A percentile compares a stretch with the other conserved stretches of the same genome.
Evolutionary conservation across 2,329 filamentous ascomycete genomes (phyloP).

Genomic region (Tolypocladium inflatum): DNA sequence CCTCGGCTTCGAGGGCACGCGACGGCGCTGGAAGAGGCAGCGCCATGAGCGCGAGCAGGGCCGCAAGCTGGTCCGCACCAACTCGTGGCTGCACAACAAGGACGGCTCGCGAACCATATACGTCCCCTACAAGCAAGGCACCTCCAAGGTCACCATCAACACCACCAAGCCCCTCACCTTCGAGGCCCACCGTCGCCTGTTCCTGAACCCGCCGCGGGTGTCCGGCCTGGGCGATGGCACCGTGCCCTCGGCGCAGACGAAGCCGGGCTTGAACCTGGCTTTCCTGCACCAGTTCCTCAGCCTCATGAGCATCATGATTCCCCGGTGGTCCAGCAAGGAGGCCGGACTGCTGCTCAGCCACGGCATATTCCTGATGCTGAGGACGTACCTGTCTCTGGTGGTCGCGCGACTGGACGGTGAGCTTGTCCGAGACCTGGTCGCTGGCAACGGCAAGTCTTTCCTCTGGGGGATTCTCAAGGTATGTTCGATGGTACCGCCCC

Average conservation of each 20-base stretch:
- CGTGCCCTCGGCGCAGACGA: conserved; percentile 81
- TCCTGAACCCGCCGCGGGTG: conserved; percentile 81
- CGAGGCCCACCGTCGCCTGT: conserved; percentile 87
- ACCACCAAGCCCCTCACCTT: conserved; percentile 90
- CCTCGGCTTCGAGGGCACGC: conserved; percentile 67
- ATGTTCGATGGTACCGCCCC: conserved; percentile 7
- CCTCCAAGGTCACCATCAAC: conserved; percentile 83
- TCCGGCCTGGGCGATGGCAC: conserved; percentile 65
- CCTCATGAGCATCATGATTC: conserved; percentile 94
- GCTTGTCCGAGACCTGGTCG: conserved; percentile 93
- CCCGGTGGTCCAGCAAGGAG: conserved; percentile 91
- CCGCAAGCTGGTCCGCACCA: conserved; percentile 71
- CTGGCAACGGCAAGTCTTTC: conserved; percentile 82
- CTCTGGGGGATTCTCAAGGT: conserved; percentile 79
- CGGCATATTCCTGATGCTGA: conserved; percentile 76
- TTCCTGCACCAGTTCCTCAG: conserved; percentile 96
- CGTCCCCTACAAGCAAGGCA: conserved; percentile 81
- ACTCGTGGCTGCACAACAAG: conserved; percentile 88
- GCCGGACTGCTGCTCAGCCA: conserved; percentile 84
- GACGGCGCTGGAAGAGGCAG: conserved; percentile 64
- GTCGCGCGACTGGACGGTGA: conserved; percentile 91
- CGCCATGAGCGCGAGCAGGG: conserved; percentile 76
- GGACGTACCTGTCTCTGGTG: conserved; percentile 88
- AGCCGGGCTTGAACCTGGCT: conserved; percentile 87
- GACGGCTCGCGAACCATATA: conserved; percentile 93